Conservation (phyloP, 1,139 yeast genomes). For the Geotrichum siamense region DNA sequence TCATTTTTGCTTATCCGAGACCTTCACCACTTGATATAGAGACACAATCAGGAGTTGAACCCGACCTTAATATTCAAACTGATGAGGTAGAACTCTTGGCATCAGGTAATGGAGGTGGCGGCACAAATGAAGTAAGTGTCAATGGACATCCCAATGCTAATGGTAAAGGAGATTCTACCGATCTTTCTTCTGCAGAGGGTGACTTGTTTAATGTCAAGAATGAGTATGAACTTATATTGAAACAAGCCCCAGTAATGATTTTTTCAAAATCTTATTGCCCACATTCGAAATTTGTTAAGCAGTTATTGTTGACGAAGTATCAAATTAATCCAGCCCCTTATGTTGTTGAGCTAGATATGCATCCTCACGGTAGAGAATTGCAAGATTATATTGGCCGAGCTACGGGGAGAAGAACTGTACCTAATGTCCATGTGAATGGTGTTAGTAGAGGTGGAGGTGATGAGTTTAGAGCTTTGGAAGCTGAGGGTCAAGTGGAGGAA, state of each 20-base stretch:
- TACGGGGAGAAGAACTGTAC: conserved; percentile 89
- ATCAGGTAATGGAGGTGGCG: not conserved
- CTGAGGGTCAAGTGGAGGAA: conserved; percentile 44
- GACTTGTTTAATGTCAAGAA: conserved; percentile 50
- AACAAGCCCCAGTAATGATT: conserved; percentile 50
- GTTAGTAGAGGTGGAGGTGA: conserved; percentile 89
- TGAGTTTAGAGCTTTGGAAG: conserved; percentile 61
- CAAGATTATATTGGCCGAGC: conserved; percentile 69
- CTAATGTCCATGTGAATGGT: conserved; percentile 81
- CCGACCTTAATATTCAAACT: conserved; percentile 19
- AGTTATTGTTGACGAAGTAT: conserved; percentile 55
- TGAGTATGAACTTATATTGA: conserved; percentile 53
- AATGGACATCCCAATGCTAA: conserved; percentile 4
- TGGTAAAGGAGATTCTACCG: conserved; percentile 16
- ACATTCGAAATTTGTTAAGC: conserved; percentile 63
- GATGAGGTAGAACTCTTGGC: not conserved
- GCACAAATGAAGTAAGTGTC: conserved; percentile 1
- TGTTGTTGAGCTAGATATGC: conserved; percentile 77
- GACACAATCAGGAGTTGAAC: conserved; percentile 22
- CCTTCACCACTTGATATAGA: conserved; percentile 3
- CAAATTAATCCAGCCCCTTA: conserved; percentile 63
- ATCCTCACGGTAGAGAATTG: conserved; percentile 59
- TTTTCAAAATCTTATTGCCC: conserved; percentile 52
- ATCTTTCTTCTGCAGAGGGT: conserved; percentile 30
- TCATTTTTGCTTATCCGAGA: conserved; percentile 26